A percentile compares a stretch with the other conserved stretches of the same genome.
These are phyloP conservation scores for Eutypella sp. DNA, from an alignment of 2,329 filamentous ascomycete genomes.

Conservation along the genomic window DNA sequence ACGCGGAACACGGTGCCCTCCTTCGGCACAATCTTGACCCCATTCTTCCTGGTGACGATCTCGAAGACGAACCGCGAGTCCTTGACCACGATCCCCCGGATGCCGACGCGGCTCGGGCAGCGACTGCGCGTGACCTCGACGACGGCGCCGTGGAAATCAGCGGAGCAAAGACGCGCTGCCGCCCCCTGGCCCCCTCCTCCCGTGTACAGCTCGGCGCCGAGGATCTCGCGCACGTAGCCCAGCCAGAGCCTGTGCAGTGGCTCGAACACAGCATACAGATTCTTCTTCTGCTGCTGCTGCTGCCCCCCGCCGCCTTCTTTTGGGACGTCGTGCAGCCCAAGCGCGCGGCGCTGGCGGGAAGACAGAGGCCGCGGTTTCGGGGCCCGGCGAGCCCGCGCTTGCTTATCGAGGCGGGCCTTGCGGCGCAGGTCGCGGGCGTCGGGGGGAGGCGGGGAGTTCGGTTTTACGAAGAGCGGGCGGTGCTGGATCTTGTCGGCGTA, in stretches of 20 bases:
- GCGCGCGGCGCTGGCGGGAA: slow-evolving; percentile 67
- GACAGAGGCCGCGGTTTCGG: slow-evolving; percentile 65
- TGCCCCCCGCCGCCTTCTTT: slow-evolving; percentile 52
- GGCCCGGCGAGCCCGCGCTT: slow-evolving; percentile 33
- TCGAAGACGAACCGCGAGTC: slow-evolving; percentile 86
- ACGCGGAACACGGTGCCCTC: slow-evolving; percentile 84
- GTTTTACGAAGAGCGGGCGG: slow-evolving; percentile 73
- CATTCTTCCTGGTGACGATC: slow-evolving; percentile 67
- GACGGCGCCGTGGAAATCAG: slow-evolving; percentile 85
- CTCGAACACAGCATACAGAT: slow-evolving; percentile 72
- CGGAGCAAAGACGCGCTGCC: slow-evolving; percentile 73
- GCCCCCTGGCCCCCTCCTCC: slow-evolving; percentile 54
- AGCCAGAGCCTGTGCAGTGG: slow-evolving; percentile 76
- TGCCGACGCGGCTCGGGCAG: slow-evolving; percentile 76
- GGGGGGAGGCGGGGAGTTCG: slow-evolving; percentile 61
- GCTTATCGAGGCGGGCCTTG: slow-evolving; percentile 43
- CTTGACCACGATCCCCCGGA: slow-evolving; percentile 80
- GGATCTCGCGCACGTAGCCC: slow-evolving; percentile 76
- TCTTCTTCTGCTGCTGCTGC: no score
- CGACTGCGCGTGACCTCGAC: slow-evolving; percentile 77
- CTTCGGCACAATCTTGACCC: slow-evolving; percentile 78
- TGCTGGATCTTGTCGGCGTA: slow-evolving; percentile 79
- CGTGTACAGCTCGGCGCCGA: slow-evolving; percentile 56
- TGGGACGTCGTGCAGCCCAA: slow-evolving; percentile 71
- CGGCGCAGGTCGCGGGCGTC: slow-evolving; percentile 51